Conservation (phyloP, 2,329 filamentous ascomycete species). For the Taxawa tesnikishii region DNA sequence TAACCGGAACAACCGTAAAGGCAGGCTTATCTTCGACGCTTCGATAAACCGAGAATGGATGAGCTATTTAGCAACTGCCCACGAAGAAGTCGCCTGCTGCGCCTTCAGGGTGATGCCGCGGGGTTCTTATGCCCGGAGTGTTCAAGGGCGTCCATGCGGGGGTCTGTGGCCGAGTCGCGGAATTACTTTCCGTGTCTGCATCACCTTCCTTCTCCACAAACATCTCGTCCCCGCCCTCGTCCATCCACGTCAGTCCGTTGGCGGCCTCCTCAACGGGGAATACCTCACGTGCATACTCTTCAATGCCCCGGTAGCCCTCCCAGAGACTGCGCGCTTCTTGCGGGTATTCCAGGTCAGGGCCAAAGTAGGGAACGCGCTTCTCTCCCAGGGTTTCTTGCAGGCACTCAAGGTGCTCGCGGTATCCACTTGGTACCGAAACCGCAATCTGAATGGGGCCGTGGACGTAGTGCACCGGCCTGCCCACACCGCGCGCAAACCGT, state of each 20-base stretch:
- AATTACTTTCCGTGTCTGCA: conserved; percentile 9
- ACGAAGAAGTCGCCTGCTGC: conserved; percentile 9
- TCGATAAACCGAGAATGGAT: neutral
- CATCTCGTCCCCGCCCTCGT: conserved; percentile 26
- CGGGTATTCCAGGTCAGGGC: conserved; percentile 50
- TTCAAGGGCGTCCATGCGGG: conserved; percentile 7
- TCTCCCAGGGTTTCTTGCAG: conserved; percentile 48
- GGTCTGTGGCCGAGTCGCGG: conserved; percentile 4
- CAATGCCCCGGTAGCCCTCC: conserved; percentile 81
- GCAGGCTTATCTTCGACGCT: too few relatives aligned
- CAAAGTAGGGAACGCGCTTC: conserved; percentile 49
- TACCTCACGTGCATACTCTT: conserved; percentile 89
- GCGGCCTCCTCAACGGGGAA: conserved; percentile 91
- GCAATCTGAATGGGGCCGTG: conserved; percentile 69
- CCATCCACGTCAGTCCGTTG: conserved; percentile 92
- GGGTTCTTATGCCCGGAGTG: conserved; percentile 8
- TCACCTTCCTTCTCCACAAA: conserved; percentile 3
- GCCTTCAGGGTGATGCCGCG: conserved; percentile 8
- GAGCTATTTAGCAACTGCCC: conserved; percentile 7
- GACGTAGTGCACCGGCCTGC: conserved; percentile 66
- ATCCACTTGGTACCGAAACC: conserved; percentile 76
- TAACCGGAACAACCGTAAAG: too few relatives aligned
- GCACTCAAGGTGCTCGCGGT: conserved; percentile 71
- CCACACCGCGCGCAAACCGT: conserved; percentile 66
- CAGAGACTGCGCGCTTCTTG: conserved; percentile 69